Conservation (phyloP, 352 stramenopile species). For the Globisporangium spiculum region DNA sequence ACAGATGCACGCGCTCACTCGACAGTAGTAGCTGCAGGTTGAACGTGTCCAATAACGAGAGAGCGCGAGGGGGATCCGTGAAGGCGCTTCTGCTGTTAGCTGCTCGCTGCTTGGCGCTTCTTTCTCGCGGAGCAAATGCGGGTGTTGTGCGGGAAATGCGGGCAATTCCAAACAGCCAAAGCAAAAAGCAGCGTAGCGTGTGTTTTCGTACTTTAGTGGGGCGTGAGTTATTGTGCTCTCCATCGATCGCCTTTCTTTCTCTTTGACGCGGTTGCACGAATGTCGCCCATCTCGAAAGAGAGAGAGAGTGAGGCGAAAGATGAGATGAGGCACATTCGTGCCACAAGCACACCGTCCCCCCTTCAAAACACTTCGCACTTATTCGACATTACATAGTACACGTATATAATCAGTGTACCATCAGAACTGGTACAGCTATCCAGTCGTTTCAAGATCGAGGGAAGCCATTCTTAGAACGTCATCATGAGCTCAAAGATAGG, state of each 20-base stretch:
- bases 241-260: constrained; percentile 1
- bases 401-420: background rate
- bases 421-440: background rate
- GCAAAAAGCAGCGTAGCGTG: background rate
- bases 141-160: background rate
- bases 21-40: too few species aligned
- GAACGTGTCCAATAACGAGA: background rate
- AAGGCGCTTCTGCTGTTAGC: background rate
- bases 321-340: background rate
- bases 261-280: background rate
- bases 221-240: background rate
- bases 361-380: background rate
- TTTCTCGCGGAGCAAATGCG: background rate
- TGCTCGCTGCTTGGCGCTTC: background rate
- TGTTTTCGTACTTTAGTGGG: background rate
- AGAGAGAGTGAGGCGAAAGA: background rate
- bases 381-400: background rate
- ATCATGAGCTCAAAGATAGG: background rate
- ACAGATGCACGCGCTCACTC: too few species aligned
- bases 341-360: background rate
- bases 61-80: background rate
- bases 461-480: constrained; percentile 5
- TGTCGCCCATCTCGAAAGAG: background rate
- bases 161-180: background rate
- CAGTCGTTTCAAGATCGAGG: background rate